Percentiles rank a stretch among this genome's conserved stretches.
phyloP scores from a whole-genome alignment of 108 stramenopile species.

The Discostella stelligeroides region DNA sequence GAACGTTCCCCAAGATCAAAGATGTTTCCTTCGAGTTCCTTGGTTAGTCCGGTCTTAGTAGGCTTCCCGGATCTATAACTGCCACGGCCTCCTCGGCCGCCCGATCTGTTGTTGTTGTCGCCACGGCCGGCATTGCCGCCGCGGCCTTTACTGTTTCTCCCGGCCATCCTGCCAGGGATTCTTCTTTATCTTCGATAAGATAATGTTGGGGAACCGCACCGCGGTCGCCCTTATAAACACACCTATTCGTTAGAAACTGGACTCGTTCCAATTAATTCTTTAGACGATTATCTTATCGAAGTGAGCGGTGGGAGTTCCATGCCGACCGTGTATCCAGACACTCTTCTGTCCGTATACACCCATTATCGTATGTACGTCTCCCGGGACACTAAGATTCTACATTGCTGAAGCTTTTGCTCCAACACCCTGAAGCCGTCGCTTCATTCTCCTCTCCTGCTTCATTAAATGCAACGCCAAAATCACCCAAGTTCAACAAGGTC shows the following conservation, averaged over 20 bases:
- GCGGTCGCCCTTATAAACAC: background rate
- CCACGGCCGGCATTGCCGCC: slow-evolving; percentile 8
- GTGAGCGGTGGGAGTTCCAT: too few species aligned
- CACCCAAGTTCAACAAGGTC: too few species aligned
- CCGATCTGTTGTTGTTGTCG: background rate
- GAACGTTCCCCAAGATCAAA: slow-evolving; percentile 20
- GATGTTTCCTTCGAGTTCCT: slow-evolving; percentile 21
- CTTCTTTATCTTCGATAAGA: background rate
- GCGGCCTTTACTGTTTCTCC: slow-evolving; percentile 7
- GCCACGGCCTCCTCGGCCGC: slow-evolving; percentile 1
- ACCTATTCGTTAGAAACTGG: background rate
- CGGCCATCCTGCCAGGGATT: background rate
- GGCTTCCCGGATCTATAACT: background rate
- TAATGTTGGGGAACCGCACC: slow-evolving; percentile 14
- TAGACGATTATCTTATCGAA: too few species aligned
- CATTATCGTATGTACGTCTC: too few species aligned
- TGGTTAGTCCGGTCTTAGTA: slow-evolving; percentile 16
- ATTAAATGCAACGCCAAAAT: too few species aligned
- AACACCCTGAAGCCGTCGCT: slow-evolving; percentile 21
- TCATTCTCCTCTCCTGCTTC: too few species aligned
- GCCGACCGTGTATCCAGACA: too few species aligned
- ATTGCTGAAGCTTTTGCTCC: too few species aligned
- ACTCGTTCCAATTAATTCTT: background rate
- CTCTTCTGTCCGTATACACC: too few species aligned
- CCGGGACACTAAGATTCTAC: too few species aligned